A percentile compares a stretch with the other conserved stretches of the same genome.
Conservation (phyloP, 2,329 filamentous ascomycete species). For the Alternaria triticina region DNA sequence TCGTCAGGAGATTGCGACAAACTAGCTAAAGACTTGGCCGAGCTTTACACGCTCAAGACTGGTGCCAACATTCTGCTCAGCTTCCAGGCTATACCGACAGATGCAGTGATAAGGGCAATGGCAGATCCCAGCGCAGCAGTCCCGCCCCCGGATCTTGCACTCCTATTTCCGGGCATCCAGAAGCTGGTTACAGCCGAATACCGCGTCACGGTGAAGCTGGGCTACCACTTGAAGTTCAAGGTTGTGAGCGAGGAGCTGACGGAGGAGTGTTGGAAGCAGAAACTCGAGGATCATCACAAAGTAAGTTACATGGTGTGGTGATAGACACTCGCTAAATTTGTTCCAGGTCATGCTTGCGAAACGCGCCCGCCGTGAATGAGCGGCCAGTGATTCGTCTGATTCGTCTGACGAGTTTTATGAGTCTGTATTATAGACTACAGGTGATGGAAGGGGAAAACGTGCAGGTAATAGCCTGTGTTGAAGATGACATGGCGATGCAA, state of each 20-base stretch:
- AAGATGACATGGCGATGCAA: neutral
- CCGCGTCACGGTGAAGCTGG: neutral
- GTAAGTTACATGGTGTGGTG: neutral
- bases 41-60: neutral
- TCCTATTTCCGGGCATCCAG: neutral
- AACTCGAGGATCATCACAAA: neutral
- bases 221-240: neutral
- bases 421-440: neutral
- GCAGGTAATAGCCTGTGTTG: too few species aligned
- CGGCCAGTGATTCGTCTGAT: neutral
- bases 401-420: neutral
- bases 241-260: neutral
- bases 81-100: neutral
- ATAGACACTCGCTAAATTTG: neutral
- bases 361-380: neutral
- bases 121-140: neutral
- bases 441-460: too few species aligned
- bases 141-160: neutral
- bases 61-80: neutral
- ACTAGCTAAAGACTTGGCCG: neutral
- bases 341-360: neutral
- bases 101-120: neutral
- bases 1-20: neutral
- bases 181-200: neutral
- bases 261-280: neutral